Conservation (phyloP, 768 basidiomycete genomes). For the Suillus brevipes region DNA sequence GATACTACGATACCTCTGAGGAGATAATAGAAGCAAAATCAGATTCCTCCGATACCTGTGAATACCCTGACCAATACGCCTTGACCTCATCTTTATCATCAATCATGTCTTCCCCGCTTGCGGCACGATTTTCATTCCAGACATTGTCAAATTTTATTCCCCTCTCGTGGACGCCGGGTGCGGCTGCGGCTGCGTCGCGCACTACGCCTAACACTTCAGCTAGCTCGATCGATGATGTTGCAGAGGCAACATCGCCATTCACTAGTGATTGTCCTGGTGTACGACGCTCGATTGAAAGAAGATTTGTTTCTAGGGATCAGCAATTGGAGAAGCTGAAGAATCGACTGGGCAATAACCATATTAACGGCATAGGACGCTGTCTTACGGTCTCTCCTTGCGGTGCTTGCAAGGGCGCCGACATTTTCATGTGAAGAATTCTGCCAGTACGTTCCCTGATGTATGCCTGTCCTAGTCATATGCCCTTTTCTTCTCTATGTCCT, state of each 20-base stretch:
- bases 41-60: slow-evolving; percentile 20
- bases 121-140: slow-evolving; percentile 59
- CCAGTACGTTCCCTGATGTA: slow-evolving; percentile 9
- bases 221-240: slow-evolving; percentile 11
- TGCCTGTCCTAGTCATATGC: slow-evolving; percentile 24
- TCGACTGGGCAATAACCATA: slow-evolving; percentile 47
- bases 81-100: slow-evolving; percentile 45
- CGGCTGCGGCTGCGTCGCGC: slow-evolving; percentile 27
- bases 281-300: slow-evolving; percentile 26
- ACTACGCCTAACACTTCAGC: slow-evolving; percentile 21
- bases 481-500: slow-evolving; percentile 7
- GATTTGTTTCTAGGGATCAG: slow-evolving; percentile 60
- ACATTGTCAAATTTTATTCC: slow-evolving; percentile 63
- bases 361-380: slow-evolving; percentile 18
- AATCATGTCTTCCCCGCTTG: slow-evolving; percentile 52
- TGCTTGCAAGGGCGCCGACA: slow-evolving; percentile 23
- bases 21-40: slow-evolving; percentile 16
- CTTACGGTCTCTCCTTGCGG: slow-evolving; percentile 30
- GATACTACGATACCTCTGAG: slow-evolving; percentile 38
- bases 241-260: slow-evolving; percentile 14
- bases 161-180: slow-evolving; percentile 50
- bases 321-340: slow-evolving; percentile 65
- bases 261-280: slow-evolving; percentile 12
- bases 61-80: slow-evolving; percentile 28
- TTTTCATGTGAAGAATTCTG: slow-evolving; percentile 28